phyloP scores from a whole-genome alignment of 768 basidiomycete species.

The Hypholoma sublateritium region DNA sequence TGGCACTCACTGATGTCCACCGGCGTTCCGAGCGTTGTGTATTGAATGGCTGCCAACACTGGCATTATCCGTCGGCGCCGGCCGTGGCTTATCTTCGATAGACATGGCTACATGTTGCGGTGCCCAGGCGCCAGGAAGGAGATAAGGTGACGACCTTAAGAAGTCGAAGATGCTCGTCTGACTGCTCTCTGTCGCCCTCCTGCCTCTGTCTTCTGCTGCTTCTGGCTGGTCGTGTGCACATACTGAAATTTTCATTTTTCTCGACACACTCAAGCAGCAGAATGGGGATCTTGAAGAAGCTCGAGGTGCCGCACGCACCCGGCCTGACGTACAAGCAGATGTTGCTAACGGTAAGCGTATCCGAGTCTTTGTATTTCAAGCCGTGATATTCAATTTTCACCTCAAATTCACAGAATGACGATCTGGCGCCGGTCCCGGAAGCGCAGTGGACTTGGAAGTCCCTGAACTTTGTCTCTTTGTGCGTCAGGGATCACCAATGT shows the following conservation, averaged over 20 bases:
- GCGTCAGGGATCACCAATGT: conserved; percentile 20
- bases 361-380: background rate
- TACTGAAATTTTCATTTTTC: background rate
- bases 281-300: conserved; percentile 34
- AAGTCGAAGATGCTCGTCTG: background rate
- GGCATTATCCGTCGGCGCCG: no score
- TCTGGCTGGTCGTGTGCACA: background rate
- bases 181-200: background rate
- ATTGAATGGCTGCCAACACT: no score
- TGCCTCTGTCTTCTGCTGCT: background rate
- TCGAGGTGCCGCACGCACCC: conserved; percentile 56
- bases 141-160: background rate
- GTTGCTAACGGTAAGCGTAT: conserved; percentile 51
- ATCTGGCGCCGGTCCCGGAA: conserved; percentile 65
- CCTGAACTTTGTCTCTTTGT: conserved; percentile 70
- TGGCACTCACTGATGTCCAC: no score
- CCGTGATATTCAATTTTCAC: background rate
- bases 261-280: background rate
- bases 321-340: conserved; percentile 53
- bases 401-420: conserved; percentile 54
- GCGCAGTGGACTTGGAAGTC: conserved; percentile 65
- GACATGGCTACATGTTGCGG: background rate
- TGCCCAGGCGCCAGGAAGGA: background rate
- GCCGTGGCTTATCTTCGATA: background rate
- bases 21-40: no score